A percentile compares a stretch with the other conserved stretches of the same genome.
These are phyloP conservation scores for Talaromyces trachyspermus DNA, from an alignment of 495 filamentous ascomycete species.

Conservation along the genomic window DNA sequence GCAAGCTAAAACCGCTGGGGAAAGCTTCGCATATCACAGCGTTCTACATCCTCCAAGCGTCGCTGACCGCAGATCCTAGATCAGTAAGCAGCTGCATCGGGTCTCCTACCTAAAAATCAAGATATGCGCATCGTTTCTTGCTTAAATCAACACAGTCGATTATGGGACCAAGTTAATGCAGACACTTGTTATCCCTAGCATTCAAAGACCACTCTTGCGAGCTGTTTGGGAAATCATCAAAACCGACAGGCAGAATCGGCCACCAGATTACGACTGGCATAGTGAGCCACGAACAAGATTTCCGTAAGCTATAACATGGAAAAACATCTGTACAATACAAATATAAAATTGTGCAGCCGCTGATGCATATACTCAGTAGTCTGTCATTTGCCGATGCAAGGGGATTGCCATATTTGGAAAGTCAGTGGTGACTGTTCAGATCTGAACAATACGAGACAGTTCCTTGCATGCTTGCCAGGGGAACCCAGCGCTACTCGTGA, in stretches of 20 bases:
- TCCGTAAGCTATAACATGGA: neutral
- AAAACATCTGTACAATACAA: neutral
- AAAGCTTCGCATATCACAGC: neutral
- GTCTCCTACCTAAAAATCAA: neutral
- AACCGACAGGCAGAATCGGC: too few relatives aligned
- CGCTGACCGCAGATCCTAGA: neutral
- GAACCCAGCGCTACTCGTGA: neutral
- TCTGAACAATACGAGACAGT: neutral
- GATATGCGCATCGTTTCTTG: neutral
- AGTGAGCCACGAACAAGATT: too few relatives aligned
- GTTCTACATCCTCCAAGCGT: neutral
- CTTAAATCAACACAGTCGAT: too few relatives aligned
- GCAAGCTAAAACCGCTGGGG: neutral
- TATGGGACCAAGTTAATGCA: too few relatives aligned
- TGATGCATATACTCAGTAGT: neutral
- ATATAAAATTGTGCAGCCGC: neutral
- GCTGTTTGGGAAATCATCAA: too few relatives aligned
- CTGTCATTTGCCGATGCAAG: neutral
- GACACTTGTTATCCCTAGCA: too few relatives aligned
- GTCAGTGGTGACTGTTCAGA: neutral
- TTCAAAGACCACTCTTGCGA: too few relatives aligned
- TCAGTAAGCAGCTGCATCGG: neutral
- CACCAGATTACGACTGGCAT: too few relatives aligned
- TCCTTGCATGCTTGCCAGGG: conserved; percentile 3
- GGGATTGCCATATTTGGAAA: neutral